Percentiles rank a stretch among this genome's conserved stretches.
These are phyloP conservation scores for Ustilago sp. DNA, from an alignment of 1,284 basidiomycete species.

Conservation along the genomic window DNA sequence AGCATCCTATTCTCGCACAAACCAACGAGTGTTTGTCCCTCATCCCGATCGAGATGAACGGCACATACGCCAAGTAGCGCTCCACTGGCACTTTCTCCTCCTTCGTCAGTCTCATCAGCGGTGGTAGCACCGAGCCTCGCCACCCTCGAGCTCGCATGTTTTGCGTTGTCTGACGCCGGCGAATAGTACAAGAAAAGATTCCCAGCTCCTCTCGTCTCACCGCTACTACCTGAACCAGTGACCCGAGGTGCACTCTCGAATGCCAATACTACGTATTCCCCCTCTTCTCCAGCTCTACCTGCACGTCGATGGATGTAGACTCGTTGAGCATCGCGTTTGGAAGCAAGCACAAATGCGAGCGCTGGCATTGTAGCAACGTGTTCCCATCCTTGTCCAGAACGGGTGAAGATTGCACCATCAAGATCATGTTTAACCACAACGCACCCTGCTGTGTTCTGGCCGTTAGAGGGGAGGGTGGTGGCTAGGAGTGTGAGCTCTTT, in stretches of 20 bases:
- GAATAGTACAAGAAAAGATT: constrained; percentile 60
- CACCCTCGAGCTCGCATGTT: constrained; percentile 42
- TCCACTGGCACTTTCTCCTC: constrained; percentile 16
- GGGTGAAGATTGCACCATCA: constrained; percentile 81
- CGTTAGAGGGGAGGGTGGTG: constrained; percentile 10
- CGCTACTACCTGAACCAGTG: constrained; percentile 16
- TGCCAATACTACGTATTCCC: constrained; percentile 38
- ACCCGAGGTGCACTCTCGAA: constrained; percentile 53
- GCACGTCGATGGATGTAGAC: constrained; percentile 44
- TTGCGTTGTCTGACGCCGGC: constrained; percentile 6
- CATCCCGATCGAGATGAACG: constrained; percentile 8
- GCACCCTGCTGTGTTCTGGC: background rate
- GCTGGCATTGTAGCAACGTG: constrained; percentile 86
- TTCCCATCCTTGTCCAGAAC: constrained; percentile 73
- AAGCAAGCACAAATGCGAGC: constrained; percentile 91
- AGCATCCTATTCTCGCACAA: constrained; percentile 45
- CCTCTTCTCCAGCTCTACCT: background rate
- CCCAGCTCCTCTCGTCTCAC: constrained; percentile 33
- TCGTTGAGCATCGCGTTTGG: constrained; percentile 74
- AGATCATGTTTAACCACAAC: constrained; percentile 80
- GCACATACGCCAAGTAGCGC: constrained; percentile 40
- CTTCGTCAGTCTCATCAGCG: background rate
- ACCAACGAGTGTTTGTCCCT: constrained; percentile 33
- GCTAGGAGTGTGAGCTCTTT: constrained; percentile 16
- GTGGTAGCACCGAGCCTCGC: constrained; percentile 33